Evolutionary conservation across 1,284 basidiomycete species (phyloP).

Genomic region (Fomitiporia mediterranea): DNA sequence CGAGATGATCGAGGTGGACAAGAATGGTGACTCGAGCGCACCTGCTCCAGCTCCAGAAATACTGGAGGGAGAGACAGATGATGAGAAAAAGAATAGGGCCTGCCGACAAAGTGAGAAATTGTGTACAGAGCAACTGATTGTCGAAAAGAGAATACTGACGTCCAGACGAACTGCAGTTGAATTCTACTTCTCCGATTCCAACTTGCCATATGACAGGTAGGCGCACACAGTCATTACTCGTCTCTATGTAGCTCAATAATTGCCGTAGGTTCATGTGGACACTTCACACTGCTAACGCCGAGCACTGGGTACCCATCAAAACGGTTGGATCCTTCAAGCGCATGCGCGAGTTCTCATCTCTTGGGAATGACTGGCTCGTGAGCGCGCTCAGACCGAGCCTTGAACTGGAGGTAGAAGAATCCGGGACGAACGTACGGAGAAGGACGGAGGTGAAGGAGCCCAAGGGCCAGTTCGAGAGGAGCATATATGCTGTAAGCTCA

Average conservation of each 20-base stretch:
- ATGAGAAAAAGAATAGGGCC: conserved; percentile 39
- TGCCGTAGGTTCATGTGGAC: conserved; percentile 92
- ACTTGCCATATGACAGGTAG: conserved; percentile 92
- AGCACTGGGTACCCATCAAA: conserved; percentile 90
- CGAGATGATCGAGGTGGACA: conserved; percentile 9
- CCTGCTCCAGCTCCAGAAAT: not conserved
- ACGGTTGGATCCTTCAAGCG: conserved; percentile 95
- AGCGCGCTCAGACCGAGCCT: conserved; percentile 57
- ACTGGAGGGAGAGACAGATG: conserved; percentile 25
- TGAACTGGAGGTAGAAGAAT: conserved; percentile 76
- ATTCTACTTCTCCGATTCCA: conserved; percentile 97
- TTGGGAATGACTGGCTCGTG: conserved; percentile 64
- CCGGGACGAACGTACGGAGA: conserved; percentile 70
- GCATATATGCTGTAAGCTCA: conserved; percentile 75
- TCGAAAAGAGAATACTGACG: not conserved
- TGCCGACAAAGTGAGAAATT: conserved; percentile 42
- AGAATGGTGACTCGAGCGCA: conserved; percentile 2
- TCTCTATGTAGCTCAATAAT: not conserved
- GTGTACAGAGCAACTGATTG: conserved; percentile 8
- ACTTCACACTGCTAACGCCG: conserved; percentile 67
- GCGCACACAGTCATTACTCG: conserved; percentile 22
- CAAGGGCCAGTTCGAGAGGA: conserved; percentile 72
- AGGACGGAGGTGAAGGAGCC: conserved; percentile 67
- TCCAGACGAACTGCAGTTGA: conserved; percentile 56
- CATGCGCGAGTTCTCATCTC: conserved; percentile 71